phyloP scores from a whole-genome alignment of 2,329 filamentous ascomycete species.

The Metarhizium humberi region DNA sequence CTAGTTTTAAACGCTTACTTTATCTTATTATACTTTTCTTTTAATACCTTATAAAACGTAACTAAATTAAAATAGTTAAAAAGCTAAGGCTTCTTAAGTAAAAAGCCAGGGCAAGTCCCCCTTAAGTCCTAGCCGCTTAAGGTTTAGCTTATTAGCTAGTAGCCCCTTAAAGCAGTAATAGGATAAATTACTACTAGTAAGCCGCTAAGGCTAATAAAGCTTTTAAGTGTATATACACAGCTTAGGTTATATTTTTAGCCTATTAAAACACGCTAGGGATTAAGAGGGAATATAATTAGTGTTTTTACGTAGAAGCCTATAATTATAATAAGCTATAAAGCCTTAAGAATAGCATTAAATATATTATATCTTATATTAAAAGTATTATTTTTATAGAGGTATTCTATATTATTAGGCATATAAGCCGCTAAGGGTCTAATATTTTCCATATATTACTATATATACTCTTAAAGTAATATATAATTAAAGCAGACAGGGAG shows the following conservation, averaged over 20 bases:
- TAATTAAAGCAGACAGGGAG: conserved; percentile 23
- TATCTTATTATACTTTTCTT: conserved; percentile 20
- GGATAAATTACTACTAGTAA: conserved; percentile 26
- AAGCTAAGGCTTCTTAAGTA: conserved; percentile 22
- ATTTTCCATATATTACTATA: conserved; percentile 46
- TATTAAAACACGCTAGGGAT: conserved; percentile 12
- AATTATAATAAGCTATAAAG: conserved; percentile 18
- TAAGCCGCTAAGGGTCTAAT: conserved; percentile 50
- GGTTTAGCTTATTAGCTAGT: conserved; percentile 24
- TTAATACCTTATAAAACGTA: conserved; percentile 23
- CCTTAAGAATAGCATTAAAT: conserved; percentile 21
- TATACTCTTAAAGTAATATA: conserved; percentile 23
- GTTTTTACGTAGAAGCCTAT: conserved; percentile 20
- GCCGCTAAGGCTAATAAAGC: conserved; percentile 27
- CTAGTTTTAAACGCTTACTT: conserved; percentile 20
- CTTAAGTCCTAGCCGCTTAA: conserved; percentile 25
- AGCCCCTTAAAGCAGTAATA: conserved; percentile 28
- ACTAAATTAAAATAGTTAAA: conserved; percentile 26
- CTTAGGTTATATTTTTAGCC: conserved; percentile 24
- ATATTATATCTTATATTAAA: conserved; percentile 20
- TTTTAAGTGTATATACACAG: conserved; percentile 24
- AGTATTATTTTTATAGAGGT: conserved; percentile 28
- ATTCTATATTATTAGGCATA: conserved; percentile 49
- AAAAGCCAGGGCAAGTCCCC: conserved; percentile 20
- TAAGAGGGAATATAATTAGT: conserved; percentile 13